Evolutionary conservation across 2,329 filamentous ascomycete genomes (phyloP).

Genomic region (Ophiostoma perfectum): DNA sequence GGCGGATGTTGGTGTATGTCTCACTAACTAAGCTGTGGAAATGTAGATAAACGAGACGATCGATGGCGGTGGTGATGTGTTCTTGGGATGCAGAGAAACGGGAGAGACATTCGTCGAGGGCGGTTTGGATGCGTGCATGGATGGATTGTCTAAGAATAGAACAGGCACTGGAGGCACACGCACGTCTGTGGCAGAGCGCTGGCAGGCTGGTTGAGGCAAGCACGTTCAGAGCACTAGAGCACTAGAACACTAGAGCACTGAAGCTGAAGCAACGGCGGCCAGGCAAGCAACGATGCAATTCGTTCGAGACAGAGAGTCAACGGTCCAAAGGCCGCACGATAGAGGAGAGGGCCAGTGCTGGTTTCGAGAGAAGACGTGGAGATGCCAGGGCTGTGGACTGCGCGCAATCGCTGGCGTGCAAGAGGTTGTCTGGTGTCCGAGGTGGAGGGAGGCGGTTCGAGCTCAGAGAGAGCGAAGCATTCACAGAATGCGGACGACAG

Average conservation of each 20-base stretch:
- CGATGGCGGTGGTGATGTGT: background rate
- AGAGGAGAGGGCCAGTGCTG: too few species aligned
- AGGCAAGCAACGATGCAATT: too few species aligned
- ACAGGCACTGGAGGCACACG: background rate
- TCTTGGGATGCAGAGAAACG: background rate
- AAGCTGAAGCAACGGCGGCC: background rate
- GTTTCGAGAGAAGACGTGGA: too few species aligned
- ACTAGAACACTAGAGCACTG: background rate
- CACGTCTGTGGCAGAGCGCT: constrained; percentile 5
- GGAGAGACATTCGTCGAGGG: constrained; percentile 14
- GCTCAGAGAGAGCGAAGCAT: background rate
- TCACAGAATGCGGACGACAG: background rate
- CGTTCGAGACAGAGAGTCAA: too few species aligned
- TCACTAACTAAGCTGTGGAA: background rate
- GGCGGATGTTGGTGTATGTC: background rate
- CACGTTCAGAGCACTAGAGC: background rate
- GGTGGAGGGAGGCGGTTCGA: background rate
- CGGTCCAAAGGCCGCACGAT: too few species aligned
- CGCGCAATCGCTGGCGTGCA: too few species aligned
- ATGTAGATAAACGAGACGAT: background rate
- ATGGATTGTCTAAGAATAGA: constrained; percentile 21
- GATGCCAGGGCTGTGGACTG: too few species aligned
- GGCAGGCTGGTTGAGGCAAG: constrained; percentile 17
- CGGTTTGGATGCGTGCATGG: constrained; percentile 13
- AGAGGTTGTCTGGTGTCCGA: too few species aligned